phyloP scores from a whole-genome alignment of 176 grass and related monocot species.

The Oryza australiensis region DNA sequence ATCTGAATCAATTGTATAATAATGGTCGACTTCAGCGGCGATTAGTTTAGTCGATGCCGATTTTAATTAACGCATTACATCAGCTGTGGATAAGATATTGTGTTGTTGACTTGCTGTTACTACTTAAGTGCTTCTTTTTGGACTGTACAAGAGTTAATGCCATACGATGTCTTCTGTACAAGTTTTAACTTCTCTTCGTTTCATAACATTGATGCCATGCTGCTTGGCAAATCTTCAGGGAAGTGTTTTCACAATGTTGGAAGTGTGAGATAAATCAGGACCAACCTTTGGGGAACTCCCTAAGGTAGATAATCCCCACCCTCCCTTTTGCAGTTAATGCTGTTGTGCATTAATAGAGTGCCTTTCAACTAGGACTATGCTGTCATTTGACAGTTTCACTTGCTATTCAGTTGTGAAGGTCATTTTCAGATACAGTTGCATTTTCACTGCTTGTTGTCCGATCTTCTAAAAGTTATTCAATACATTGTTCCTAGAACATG shows the following conservation, averaged over 20 bases:
- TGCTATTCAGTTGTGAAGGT: background rate
- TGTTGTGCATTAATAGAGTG: background rate
- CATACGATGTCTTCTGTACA: background rate
- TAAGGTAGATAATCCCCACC: slow-evolving; percentile 38
- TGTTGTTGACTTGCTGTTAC: background rate
- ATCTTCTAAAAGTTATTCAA: background rate
- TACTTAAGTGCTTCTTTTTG: background rate
- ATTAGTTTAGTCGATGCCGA: background rate
- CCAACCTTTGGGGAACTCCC: slow-evolving; percentile 29
- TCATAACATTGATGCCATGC: background rate
- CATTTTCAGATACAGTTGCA: background rate
- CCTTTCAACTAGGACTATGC: background rate
- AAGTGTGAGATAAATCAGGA: slow-evolving; percentile 44
- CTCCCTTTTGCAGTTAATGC: background rate
- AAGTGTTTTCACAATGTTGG: slow-evolving; percentile 49
- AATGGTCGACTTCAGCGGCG: background rate
- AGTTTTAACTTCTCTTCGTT: slow-evolving; percentile 4
- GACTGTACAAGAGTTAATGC: background rate
- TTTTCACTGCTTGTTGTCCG: background rate
- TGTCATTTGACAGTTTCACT: slow-evolving; percentile 12
- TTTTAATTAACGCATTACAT: background rate
- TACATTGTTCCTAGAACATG: slow-evolving; percentile 6
- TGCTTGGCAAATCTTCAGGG: slow-evolving; percentile 42
- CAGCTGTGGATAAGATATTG: background rate
- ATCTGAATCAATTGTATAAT: background rate